These are phyloP conservation scores for Suillus occidentalis DNA, from an alignment of 768 basidiomycete genomes.

Conservation along the genomic window DNA sequence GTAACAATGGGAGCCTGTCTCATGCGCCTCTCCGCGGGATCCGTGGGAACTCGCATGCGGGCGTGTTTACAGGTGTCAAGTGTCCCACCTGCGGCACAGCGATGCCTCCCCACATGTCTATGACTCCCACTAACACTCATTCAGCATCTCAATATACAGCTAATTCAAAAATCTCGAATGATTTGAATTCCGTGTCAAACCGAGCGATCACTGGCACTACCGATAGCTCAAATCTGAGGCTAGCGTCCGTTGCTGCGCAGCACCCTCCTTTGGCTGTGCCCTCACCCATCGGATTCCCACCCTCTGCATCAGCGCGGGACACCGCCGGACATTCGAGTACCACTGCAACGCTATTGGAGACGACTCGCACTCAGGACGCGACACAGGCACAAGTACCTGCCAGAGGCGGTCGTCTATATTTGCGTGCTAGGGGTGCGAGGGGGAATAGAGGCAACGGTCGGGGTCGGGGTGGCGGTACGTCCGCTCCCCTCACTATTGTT, in stretches of 20 bases:
- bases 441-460: background rate
- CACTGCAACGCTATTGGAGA: background rate
- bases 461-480: background rate
- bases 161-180: background rate
- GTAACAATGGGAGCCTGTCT: constrained; percentile 5
- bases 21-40: constrained; percentile 8
- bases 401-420: background rate
- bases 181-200: background rate
- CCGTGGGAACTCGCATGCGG: background rate
- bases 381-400: background rate
- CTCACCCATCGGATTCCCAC: background rate
- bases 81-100: constrained; percentile 7
- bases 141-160: background rate
- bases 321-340: too few species aligned
- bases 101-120: background rate
- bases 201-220: constrained; percentile 6
- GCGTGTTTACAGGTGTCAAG: background rate
- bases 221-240: constrained; percentile 18
- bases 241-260: constrained; percentile 4
- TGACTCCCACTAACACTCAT: background rate
- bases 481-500: background rate
- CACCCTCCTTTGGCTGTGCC: background rate
- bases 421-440: background rate
- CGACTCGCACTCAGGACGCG: background rate
- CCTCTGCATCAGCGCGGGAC: background rate